Evolutionary conservation across 192 early-diverging fungal genomes (phyloP).

Genomic region (Chytriomyces sp.): DNA sequence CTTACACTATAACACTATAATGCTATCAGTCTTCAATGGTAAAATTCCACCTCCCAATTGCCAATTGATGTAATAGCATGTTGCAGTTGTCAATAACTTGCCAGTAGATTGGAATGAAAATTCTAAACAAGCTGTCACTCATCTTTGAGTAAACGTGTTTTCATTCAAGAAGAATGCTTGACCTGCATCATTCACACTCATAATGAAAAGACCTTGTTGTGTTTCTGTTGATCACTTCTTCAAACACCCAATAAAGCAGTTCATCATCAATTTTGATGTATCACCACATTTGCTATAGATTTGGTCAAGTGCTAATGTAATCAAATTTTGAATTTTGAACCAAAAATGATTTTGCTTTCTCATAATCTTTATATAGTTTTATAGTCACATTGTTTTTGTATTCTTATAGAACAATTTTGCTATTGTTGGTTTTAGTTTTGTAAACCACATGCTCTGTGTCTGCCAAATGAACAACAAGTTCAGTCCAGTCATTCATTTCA

Average conservation of each 20-base stretch:
- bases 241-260: too few relatives aligned
- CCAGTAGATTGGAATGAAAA: too few relatives aligned
- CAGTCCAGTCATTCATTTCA: constrained; percentile 10
- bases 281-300: too few relatives aligned
- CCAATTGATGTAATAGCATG: too few relatives aligned
- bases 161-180: neutral
- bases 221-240: too few relatives aligned
- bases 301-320: constrained; percentile 8
- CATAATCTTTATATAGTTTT: constrained; percentile 9
- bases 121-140: too few relatives aligned
- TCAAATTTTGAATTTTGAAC: constrained; percentile 10
- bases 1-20: too few relatives aligned
- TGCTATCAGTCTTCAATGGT: too few relatives aligned
- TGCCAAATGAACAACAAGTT: constrained; percentile 9
- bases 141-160: neutral
- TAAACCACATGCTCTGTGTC: constrained; percentile 11
- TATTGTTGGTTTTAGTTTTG: too few relatives aligned
- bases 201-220: neutral
- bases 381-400: constrained; percentile 13
- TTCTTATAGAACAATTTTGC: constrained; percentile 5
- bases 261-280: too few relatives aligned
- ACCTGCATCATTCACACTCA: neutral
- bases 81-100: too few relatives aligned
- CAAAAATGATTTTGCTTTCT: constrained; percentile 14
- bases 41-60: too few relatives aligned